Conservation (phyloP, 345 rosid genomes). For the Euphorbia peplus region DNA sequence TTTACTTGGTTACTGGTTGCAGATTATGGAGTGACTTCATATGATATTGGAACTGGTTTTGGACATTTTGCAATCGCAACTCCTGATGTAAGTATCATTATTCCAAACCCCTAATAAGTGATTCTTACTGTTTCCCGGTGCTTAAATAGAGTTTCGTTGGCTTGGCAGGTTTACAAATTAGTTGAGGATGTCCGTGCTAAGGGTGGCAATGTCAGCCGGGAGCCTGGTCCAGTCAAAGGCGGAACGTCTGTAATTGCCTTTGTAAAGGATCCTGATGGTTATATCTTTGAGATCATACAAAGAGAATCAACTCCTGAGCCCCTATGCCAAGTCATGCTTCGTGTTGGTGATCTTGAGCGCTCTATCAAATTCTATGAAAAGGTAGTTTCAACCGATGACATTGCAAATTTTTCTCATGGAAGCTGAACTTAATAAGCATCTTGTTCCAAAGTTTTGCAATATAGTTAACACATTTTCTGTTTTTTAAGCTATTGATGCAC, state of each 20-base stretch:
- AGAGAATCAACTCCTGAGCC: slow-evolving; percentile 90
- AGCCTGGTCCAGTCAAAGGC: slow-evolving; percentile 95
- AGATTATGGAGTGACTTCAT: slow-evolving; percentile 85
- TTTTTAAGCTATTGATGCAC: background rate
- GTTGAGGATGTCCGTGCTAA: slow-evolving; percentile 68
- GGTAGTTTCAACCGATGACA: slow-evolving; percentile 35
- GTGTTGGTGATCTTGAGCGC: slow-evolving; percentile 82
- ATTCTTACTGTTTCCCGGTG: background rate
- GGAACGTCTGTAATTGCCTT: slow-evolving; percentile 68
- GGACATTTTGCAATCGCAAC: slow-evolving; percentile 94
- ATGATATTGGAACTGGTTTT: slow-evolving; percentile 92
- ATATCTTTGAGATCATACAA: slow-evolving; percentile 77
- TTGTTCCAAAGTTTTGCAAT: slow-evolving; percentile 1
- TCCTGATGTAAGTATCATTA: slow-evolving; percentile 53
- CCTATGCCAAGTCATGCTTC: slow-evolving; percentile 93
- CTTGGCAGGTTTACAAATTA: slow-evolving; percentile 64
- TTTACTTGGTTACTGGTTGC: slow-evolving; percentile 8
- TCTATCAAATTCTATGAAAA: slow-evolving; percentile 88
- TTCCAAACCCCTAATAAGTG: background rate
- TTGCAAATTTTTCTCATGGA: background rate
- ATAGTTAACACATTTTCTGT: background rate
- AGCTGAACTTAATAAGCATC: background rate
- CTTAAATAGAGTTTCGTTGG: slow-evolving; percentile 1
- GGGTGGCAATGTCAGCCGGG: slow-evolving; percentile 77
- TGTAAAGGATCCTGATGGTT: slow-evolving; percentile 99